Evolutionary conservation across 2,329 filamentous ascomycete genomes (phyloP), one percentile per base, ranked within the genome.

Genomic region (Diaporthe longicolla): DNA sequence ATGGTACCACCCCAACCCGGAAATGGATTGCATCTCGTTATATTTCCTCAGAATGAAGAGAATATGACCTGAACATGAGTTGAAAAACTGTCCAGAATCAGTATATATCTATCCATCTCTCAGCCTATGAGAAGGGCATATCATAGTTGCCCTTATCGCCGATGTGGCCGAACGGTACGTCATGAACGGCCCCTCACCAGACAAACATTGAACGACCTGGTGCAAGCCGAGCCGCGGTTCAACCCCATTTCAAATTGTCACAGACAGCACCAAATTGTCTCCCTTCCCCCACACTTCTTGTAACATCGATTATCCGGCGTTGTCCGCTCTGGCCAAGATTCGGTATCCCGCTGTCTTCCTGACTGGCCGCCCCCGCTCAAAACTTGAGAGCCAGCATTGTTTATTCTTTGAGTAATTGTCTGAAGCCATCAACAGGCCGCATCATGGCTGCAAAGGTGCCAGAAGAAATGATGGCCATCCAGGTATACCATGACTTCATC

Each of bases 381-480:
- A n/a, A 24, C 19, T 40, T 45, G 19, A 50, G 1, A 50, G 43
- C 4, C 6, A 37, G 17, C 13, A 3, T 37, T 35, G 3, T 37
- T 1, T 21, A n/a, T 17, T n/a, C 45, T 9, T 50, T 3, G 15
- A 35, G 3, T 21, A 17, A 21, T 19, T n/a, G n/a, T 24, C 21
- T 32, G 17, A 21, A 37, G 19, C 24, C 6, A 24, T 24, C 13
- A 52, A 40, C 1, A 32, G 9, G 0, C 32, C 24, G 6, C 43
- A 52, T 3, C 15, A 71, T 71, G 43, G 10, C 21, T 29, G 43
- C 32, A 59, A n/a, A 35, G 29, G 37, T 73, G 1, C 71, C 71
- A 11, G 70, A 75, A 54, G 37, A 71, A 21, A 75, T 75, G 73
- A 61, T 21, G 65, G 73, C 73, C 43, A 71, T 75, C 10, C 73